Base-by-base conservation (phyloP, 768 basidiomycete species). In the Favolaschia claudopus region DNA sequence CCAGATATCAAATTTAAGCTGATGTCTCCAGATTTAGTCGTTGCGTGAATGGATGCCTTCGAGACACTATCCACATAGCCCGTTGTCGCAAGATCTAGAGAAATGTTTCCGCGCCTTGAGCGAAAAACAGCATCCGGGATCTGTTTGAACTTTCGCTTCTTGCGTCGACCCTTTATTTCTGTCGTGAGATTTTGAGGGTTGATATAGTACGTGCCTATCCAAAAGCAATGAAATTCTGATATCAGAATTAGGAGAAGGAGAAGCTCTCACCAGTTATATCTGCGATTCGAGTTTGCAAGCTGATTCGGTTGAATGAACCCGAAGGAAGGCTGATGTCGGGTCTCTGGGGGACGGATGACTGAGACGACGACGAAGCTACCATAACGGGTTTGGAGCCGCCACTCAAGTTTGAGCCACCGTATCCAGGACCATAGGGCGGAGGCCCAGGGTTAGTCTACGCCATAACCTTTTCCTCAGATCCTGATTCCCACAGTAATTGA, bases 91-190 rank as follows among this genome's bases (percentile, higher is more conserved):
- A 64, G 54, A 57, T 64, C 63, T n/a, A 64, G 33, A 15, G 54
- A 28, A 10, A 64, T 37, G 13, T 60, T 60, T 5, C 63, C 63
- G 1, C 63, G 54, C 17, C 58, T 31, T 5, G 63, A 56, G 2
- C 63, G 58, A 49, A 64, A 64, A 1, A 60, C 37, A 13, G 63
- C 63, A 25, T 64, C 63, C 17, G 63, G 63, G 32, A 54, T 49
- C 5, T 24, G 25, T 20, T 50, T 57, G 2, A 27, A 37, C 19
- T 60, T 60, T 8, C 55, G 49, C 50, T 60, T 64, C 38, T 52
- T 39, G 20, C 51, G 48, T 14, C 58, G 48, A 24, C 44, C 49
- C 20, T 17, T 56, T 20, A 42, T 24, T 39, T 50, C 36, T 1
- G 40, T 17, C 10, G 28, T n/a, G 2, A 44, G 34, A 48, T 45